Evolutionary conservation across 805 yeast genomes (phyloP), one percentile per base, ranked within the genome.

Genomic region (Candida dendrica): DNA sequence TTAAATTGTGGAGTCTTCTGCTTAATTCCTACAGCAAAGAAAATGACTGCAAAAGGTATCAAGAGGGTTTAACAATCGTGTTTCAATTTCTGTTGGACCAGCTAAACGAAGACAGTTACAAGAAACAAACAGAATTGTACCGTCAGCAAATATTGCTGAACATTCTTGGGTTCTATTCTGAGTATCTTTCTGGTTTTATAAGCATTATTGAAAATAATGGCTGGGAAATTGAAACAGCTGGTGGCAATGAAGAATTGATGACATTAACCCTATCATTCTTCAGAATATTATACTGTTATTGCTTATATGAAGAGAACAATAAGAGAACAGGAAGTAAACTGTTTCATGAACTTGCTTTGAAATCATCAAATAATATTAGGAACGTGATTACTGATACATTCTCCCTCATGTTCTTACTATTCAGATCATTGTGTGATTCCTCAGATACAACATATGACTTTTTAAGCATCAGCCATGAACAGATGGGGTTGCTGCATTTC

Each of bases 1-100:
- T 89, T 32, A 80, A 81, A 41, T 61, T 93, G 3, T 90, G 97
- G 95, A 77, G 75, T 27, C 70, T 83, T 19, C 64, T 90, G 15
- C 69, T 87, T 38, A 76, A 73, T 47, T 72, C 72, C 42, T 85
- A 83, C 50, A 55, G 61, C 13, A 55, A 54, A 3, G 51, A 41
- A 7, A 27, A 45, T 1, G 52, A 63, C 18, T 34, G 60, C 2
- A 58, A 59, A 0, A 66, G 71, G 19, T 68, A 72, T 29, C 65
- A 70, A 33, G 49, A 52, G 15, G 79, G 85, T 0, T 74, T 82
- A 48, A 76, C 75, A 36, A 66, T 65, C 22, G 74, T 76, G 13
- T 44, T 87, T 2, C 53, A 58, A 2, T 61, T 77, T 16, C 58
- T 84, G 17, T 50, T 71, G 1, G 48, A 55, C 0, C 74, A 71